Evolutionary conservation across 257 asterid genomes (phyloP).

Genomic region (Solanum arcanum): DNA sequence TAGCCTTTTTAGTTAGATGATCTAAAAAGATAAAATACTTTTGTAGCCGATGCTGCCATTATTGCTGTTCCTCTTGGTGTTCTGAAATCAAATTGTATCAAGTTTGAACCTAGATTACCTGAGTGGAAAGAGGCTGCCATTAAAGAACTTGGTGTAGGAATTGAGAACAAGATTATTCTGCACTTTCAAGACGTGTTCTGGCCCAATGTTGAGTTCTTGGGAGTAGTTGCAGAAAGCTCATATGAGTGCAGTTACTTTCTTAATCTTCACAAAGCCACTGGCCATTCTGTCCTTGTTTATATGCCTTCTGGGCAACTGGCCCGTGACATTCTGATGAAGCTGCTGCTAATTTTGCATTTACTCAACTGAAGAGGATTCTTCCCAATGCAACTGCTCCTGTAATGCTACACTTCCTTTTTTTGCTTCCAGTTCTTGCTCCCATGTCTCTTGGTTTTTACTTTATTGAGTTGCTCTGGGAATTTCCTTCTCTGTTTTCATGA

Average conservation of each 20-base stretch:
- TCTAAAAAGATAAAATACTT: too few relatives aligned
- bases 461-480: neutral
- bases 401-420: neutral
- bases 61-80: conserved; percentile 90
- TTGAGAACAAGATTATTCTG: conserved; percentile 85
- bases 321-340: conserved; percentile 81
- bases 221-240: conserved; percentile 82
- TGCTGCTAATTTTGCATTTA: conserved; percentile 79
- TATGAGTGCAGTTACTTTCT: conserved; percentile 89
- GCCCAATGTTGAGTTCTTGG: conserved; percentile 98
- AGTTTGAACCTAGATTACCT: conserved; percentile 84
- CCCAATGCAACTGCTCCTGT: conserved; percentile 89
- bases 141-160: conserved; percentile 75
- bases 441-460: neutral
- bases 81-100: conserved; percentile 55
- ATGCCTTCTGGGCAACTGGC: conserved; percentile 98
- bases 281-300: conserved; percentile 84
- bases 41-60: conserved; percentile 92
- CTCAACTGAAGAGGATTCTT: conserved; percentile 66
- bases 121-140: conserved; percentile 94
- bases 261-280: conserved; percentile 95
- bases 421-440: neutral
- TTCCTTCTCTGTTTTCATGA: neutral
- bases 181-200: conserved; percentile 83
- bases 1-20: too few relatives aligned